Percentiles rank a stretch among this genome's conserved stretches.
Evolutionary conservation across 352 stramenopile genomes (phyloP).

Genomic region (Saprolegnia parasitica): DNA sequence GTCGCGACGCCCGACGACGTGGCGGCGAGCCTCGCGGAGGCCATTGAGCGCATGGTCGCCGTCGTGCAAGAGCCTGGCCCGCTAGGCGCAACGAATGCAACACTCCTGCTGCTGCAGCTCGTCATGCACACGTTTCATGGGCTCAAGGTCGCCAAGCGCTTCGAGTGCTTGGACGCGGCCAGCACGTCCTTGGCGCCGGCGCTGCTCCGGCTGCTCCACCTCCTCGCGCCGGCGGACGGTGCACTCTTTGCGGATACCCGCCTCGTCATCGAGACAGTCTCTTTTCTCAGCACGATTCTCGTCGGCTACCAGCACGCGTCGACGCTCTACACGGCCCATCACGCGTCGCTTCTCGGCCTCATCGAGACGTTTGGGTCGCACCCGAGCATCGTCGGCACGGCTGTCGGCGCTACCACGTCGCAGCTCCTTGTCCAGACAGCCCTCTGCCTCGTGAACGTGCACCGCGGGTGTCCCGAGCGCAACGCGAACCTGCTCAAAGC

Average conservation of each 20-base stretch:
- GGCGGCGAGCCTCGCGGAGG: background rate
- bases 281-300: slow-evolving; percentile 34
- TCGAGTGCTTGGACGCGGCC: slow-evolving; percentile 44
- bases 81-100: background rate
- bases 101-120: slow-evolving; percentile 42
- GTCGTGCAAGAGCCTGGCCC: background rate
- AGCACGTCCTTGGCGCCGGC: slow-evolving; percentile 42
- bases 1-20: background rate
- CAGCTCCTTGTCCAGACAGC: slow-evolving; percentile 8
- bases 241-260: slow-evolving; percentile 34
- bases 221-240: slow-evolving; percentile 27
- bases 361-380: slow-evolving; percentile 30
- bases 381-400: background rate
- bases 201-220: slow-evolving; percentile 40
- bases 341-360: slow-evolving; percentile 42
- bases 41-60: background rate
- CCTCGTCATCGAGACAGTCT: slow-evolving; percentile 44
- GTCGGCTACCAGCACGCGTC: slow-evolving; percentile 74
- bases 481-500: slow-evolving; percentile 31
- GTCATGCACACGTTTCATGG: slow-evolving; percentile 52
- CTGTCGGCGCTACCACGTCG: background rate
- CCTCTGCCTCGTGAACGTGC: slow-evolving; percentile 5
- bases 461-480: background rate
- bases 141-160: slow-evolving; percentile 75
- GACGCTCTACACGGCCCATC: slow-evolving; percentile 46